A percentile compares a stretch with the other conserved stretches of the same genome.
Evolutionary conservation across 2,329 filamentous ascomycete species (phyloP).

Genomic region (Dothiorella sarmentorum): DNA sequence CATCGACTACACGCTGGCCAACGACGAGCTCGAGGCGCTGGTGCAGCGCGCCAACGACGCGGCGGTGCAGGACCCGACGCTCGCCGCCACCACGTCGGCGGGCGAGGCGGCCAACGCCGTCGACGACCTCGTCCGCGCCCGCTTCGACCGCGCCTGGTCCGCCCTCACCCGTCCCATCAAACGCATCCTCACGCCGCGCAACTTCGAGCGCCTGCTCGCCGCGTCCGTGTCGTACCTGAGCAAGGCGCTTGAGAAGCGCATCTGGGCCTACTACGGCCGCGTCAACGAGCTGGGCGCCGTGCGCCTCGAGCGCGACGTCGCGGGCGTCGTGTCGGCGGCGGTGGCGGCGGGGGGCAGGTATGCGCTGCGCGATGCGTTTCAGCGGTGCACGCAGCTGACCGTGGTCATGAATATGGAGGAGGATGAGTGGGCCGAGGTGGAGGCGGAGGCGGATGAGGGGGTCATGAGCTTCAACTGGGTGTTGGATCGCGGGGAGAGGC

Average conservation of each 20-base stretch:
- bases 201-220: conserved; percentile 73
- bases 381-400: conserved; percentile 72
- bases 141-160: conserved; percentile 84
- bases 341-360: conserved; percentile 70
- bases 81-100: conserved; percentile 26
- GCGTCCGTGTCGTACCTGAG: conserved; percentile 72
- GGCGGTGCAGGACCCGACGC: conserved; percentile 6
- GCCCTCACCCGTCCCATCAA: conserved; percentile 79
- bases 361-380: conserved; percentile 72
- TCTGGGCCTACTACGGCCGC: conserved; percentile 75
- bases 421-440: conserved; percentile 85
- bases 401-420: conserved; percentile 93
- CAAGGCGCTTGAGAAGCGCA: conserved; percentile 78
- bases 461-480: conserved; percentile 64
- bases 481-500: conserved; percentile 69
- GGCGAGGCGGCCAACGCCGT: conserved; percentile 39
- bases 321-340: conserved; percentile 63
- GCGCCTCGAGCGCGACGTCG: conserved; percentile 78
- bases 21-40: conserved; percentile 52
- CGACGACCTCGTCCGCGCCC: conserved; percentile 66
- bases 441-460: conserved; percentile 45
- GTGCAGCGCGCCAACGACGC: conserved; percentile 31
- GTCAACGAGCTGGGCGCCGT: conserved; percentile 80
- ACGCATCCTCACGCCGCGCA: conserved; percentile 74
- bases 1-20: conserved; percentile 70